These are phyloP conservation scores for Aspergillus hiratsukae DNA, from an alignment of 2,329 filamentous ascomycete genomes.

Conservation along the genomic window DNA sequence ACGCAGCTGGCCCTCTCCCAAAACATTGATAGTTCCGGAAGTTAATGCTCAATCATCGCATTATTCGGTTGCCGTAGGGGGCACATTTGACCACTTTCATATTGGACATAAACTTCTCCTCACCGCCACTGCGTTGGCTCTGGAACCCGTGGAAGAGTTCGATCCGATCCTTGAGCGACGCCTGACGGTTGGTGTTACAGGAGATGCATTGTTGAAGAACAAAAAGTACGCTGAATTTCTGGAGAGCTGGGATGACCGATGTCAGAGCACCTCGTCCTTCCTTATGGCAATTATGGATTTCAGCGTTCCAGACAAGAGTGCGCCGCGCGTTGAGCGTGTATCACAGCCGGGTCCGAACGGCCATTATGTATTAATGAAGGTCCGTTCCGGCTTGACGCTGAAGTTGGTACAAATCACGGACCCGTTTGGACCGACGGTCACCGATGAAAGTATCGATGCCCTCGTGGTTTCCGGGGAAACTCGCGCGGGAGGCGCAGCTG, in stretches of 20 bases:
- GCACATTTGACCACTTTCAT: conserved; percentile 95
- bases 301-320: conserved; percentile 44
- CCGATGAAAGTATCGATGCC: conserved; percentile 70
- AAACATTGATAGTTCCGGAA: conserved; percentile 20
- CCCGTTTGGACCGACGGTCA: conserved; percentile 84
- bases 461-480: conserved; percentile 89
- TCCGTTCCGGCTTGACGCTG: conserved; percentile 62
- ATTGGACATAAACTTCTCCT: conserved; percentile 93
- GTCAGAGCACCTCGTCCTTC: conserved; percentile 66
- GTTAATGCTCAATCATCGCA: conserved; percentile 35
- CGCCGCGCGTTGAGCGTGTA: conserved; percentile 27
- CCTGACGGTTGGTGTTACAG: conserved; percentile 82
- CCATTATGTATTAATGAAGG: conserved; percentile 38
- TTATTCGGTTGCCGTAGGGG: conserved; percentile 71
- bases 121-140: conserved; percentile 74
- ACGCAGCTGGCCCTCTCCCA: conserved; percentile 18
- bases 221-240: conserved; percentile 83
- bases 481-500: conserved; percentile 71
- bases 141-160: conserved; percentile 46
- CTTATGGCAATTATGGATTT: conserved; percentile 59
- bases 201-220: conserved; percentile 76
- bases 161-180: conserved; percentile 44
- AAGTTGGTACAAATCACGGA: conserved; percentile 84
- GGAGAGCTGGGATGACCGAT: conserved; percentile 73
- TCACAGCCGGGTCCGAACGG: conserved; percentile 36